phyloP scores from a whole-genome alignment of 345 rosid genomes.

The Hypericum androsaemum region DNA sequence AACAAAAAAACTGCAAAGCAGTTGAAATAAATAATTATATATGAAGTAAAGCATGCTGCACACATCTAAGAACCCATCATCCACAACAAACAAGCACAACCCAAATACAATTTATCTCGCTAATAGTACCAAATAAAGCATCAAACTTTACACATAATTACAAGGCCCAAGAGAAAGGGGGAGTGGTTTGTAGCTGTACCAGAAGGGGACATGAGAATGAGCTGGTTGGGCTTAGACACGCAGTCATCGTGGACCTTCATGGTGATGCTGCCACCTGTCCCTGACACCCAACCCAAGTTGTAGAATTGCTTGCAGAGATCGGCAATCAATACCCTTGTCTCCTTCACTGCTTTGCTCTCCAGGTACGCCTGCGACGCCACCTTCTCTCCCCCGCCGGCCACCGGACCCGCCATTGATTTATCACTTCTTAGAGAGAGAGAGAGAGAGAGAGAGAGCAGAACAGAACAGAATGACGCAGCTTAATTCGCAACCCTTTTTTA shows the following conservation, averaged over 20 bases:
- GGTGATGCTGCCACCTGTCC: slow-evolving; percentile 93
- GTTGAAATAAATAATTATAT: too few species aligned
- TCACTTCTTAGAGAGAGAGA: too few species aligned
- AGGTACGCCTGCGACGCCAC: slow-evolving; percentile 48
- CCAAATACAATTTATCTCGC: too few species aligned
- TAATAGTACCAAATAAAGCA: too few species aligned
- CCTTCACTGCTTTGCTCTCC: slow-evolving; percentile 52
- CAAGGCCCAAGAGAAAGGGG: neutral
- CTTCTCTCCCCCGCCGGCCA: slow-evolving; percentile 15
- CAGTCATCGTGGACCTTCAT: slow-evolving; percentile 68
- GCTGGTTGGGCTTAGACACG: slow-evolving; percentile 58
- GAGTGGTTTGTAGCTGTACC: slow-evolving; percentile 27
- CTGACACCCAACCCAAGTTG: slow-evolving; percentile 82
- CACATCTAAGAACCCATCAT: too few species aligned
- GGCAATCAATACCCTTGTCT: slow-evolving; percentile 46
- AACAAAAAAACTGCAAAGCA: too few species aligned
- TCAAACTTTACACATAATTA: too few species aligned
- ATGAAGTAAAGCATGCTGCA: too few species aligned
- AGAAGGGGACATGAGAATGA: slow-evolving; percentile 95
- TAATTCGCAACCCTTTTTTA: too few species aligned
- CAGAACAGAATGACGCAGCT: too few species aligned
- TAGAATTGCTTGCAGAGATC: slow-evolving; percentile 93
- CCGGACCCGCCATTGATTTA: neutral
- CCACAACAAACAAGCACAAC: too few species aligned
- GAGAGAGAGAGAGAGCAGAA: too few species aligned